Evolutionary conservation across 108 stramenopile genomes (phyloP), one percentile per base, ranked within the genome.

Genomic region (Nitzschia putrida): DNA sequence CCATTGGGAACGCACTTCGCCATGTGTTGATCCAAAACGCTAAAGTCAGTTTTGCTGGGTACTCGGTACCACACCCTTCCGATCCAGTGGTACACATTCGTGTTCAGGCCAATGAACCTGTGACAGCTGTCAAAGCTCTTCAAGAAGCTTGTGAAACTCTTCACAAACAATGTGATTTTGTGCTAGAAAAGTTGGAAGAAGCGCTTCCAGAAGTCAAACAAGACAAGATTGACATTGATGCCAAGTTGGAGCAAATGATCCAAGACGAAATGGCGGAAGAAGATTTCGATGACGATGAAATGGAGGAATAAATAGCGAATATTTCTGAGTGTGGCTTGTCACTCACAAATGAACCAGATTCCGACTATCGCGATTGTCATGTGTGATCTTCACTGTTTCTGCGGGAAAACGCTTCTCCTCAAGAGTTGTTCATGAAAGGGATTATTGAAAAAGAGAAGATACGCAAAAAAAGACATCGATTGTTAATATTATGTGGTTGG

Each of bases 31-130:
- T 79, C 38, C 57, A 84, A 58, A 57, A 67, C 37, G 57, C 64
- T 22, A 83, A 94, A 59, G 91, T 95, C 11, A 87, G 85, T 11
- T 98, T 98, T 73, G 90, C 93, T 24, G 97, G 97, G 54, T 98
- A 98, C 70, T 91, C 91, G 20, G 96, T 98, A 23, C 97, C 97
- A 6, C 97, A 98, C 83, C 97, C 97, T 5, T 85, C 85, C 39
- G 97, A 98, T 66, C 97, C 97, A 22, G 83, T 96, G 21, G 95
- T 98, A 54, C 93, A 98, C 72, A 52, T 98, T 18, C 80, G 97
- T 16, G 83, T 98, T 0, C 97, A 98, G 72, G 93, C 93, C 3
- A 70, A 61, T 23, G 55, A 71, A 18, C 73, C 76, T 47, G 51
- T 47, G 20, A 85, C 87, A n/a, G 89, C 92, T 2, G 55, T 84